Evolutionary conservation across 805 yeast genomes (phyloP), one percentile per base, ranked within the genome.

Genomic region (Wickerhamomyces strasburgensis): DNA sequence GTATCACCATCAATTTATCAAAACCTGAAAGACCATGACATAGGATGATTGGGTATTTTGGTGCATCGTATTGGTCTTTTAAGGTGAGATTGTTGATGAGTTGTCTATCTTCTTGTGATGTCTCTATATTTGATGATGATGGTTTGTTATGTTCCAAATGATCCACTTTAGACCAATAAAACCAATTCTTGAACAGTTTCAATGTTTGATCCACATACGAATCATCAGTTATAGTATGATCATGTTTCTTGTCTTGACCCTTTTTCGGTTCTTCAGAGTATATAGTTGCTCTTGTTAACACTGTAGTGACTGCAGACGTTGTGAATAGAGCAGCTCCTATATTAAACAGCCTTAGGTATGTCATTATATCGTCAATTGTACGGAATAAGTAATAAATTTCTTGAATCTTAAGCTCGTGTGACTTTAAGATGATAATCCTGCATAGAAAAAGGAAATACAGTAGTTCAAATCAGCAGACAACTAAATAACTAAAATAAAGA

Each of bases 11-110:
- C 27, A 75, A 35, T 38, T 64, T 68, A 49, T 84, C 94, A 49
- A 85, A 87, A 1, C 96, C 96, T 0, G 85, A 76, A 17, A 87
- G 69, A 0, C 96, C 96, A 62, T 87, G 96, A 50, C 95, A 87
- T 19, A 87, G 58, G 0, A 87, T 82, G 1, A 87, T 74, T 0
- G 96, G 95, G 50, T 73, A 65, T 46, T 73, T 73, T 0, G 94
- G 88, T 5, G 81, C 70, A 10, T 58, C 51, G 51, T 80, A 82
- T 21, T 63, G 44, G 7, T 67, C 60, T 43, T 62, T 51, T 15
- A 49, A 38, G 11, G 38, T 34, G 2, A 54, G 30, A 21, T 38
- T 40, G 18, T 33, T 43, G 23, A 54, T 52, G 1, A 27, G 25
- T 13, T 42, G 39, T 13, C 31, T 34, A 24, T 42, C 40, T 11